Evolutionary conservation across 1,284 basidiomycete species (phyloP).

Genomic region (Trichosporon coremiiforme): DNA sequence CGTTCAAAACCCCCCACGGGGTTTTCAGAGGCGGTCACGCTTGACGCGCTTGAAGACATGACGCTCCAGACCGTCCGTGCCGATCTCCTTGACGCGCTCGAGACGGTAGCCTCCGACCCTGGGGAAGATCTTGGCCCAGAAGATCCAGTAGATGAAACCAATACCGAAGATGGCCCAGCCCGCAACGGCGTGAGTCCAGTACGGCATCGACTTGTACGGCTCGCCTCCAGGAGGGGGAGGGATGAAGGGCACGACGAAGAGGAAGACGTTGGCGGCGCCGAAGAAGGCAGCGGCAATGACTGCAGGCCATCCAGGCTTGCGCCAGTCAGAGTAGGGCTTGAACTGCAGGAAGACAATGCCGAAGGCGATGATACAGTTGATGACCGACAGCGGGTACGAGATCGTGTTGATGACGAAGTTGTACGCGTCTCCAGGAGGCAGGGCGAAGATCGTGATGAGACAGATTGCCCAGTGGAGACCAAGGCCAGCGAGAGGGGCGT

Average conservation of each 20-base stretch:
- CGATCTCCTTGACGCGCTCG: constrained; percentile 27
- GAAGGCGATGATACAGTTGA: constrained; percentile 29
- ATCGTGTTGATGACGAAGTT: constrained; percentile 53
- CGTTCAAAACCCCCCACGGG: background rate
- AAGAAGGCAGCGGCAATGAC: constrained; percentile 23
- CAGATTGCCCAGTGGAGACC: constrained; percentile 58
- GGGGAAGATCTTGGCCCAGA: constrained; percentile 33
- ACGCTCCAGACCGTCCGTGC: constrained; percentile 27
- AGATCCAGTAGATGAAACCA: constrained; percentile 34
- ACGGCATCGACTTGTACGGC: constrained; percentile 30
- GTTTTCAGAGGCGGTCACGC: background rate
- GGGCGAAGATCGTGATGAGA: constrained; percentile 62
- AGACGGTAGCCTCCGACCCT: constrained; percentile 27
- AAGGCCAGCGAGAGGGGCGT: constrained; percentile 37
- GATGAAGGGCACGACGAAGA: constrained; percentile 27
- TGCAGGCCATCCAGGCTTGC: constrained; percentile 18
- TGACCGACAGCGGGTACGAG: constrained; percentile 31
- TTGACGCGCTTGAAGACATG: constrained; percentile 24
- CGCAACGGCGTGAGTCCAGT: constrained; percentile 32
- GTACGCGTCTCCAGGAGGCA: constrained; percentile 63
- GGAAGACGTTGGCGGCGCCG: constrained; percentile 32
- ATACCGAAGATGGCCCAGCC: constrained; percentile 34
- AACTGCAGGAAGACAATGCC: constrained; percentile 31
- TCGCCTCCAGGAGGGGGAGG: constrained; percentile 27
- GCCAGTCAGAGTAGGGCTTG: constrained; percentile 27